Percentiles rank a stretch among this genome's conserved stretches.
Evolutionary conservation across 192 early-diverging fungal species (phyloP).

Genomic region (Phlyctochytrium bullatum): DNA sequence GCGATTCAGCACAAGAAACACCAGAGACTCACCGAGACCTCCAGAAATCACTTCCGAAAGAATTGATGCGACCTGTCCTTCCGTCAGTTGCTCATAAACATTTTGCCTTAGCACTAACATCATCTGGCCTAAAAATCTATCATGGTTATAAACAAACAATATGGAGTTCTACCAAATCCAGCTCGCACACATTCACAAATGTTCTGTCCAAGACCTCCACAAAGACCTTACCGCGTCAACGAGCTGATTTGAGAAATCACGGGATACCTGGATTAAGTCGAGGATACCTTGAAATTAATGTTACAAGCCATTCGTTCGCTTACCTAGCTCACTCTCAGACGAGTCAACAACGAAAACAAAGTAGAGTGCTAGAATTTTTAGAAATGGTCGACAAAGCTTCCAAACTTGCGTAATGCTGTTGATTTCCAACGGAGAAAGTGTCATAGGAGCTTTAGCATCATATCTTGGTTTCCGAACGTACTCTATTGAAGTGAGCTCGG

Average conservation of each 20-base stretch:
- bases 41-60: conserved; percentile 85
- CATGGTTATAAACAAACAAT: not conserved
- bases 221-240: conserved; percentile 67
- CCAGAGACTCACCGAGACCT: conserved; percentile 66
- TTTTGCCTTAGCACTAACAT: conserved; percentile 38
- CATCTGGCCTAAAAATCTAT: conserved; percentile 89
- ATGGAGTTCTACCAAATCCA: conserved; percentile 71
- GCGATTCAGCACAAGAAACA: not conserved
- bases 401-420: conserved; percentile 81
- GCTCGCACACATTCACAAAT: conserved; percentile 94
- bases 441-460: not conserved
- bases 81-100: not conserved
- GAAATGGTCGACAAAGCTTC: conserved; percentile 2
- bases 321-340: conserved; percentile 91
- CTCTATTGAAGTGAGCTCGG: too few species aligned
- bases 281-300: conserved; percentile 55
- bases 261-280: conserved; percentile 87
- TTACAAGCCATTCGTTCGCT: not conserved
- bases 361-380: conserved; percentile 62
- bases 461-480: too few species aligned
- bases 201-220: conserved; percentile 90
- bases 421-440: not conserved
- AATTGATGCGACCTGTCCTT: conserved; percentile 65
- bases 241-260: conserved; percentile 7
- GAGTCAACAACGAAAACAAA: conserved; percentile 98